These are phyloP conservation scores for Turnera subulata DNA, from an alignment of 345 rosid genomes.

Conservation along the genomic window DNA sequence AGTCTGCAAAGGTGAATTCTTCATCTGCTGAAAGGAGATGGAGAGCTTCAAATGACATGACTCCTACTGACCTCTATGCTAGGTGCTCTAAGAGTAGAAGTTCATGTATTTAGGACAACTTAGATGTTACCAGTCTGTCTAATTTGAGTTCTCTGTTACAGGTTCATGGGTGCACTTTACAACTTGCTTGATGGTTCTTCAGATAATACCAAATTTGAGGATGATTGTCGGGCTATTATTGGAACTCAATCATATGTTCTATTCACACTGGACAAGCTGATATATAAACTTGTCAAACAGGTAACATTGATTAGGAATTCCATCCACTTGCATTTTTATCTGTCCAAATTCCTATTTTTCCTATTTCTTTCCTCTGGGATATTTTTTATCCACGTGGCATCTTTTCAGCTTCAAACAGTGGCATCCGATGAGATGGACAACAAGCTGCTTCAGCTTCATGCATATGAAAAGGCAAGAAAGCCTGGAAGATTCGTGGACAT, in stretches of 20 bases:
- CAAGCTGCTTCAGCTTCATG: constrained; percentile 80
- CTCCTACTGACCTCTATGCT: constrained; percentile 69
- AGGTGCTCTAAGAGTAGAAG: constrained; percentile 43
- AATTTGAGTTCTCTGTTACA: constrained; percentile 20
- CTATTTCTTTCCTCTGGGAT: neutral
- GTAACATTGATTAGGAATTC: constrained; percentile 31
- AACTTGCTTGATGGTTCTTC: constrained; percentile 90
- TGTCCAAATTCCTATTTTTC: neutral
- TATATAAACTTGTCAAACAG: constrained; percentile 87
- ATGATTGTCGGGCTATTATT: constrained; percentile 91
- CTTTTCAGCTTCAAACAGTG: constrained; percentile 73
- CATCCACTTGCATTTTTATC: neutral
- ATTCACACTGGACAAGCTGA: constrained; percentile 91
- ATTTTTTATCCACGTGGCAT: constrained; percentile 6
- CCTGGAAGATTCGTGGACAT: constrained; percentile 60
- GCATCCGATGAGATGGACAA: constrained; percentile 85
- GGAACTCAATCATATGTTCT: constrained; percentile 95
- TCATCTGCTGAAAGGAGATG: constrained; percentile 86
- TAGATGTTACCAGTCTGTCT: constrained; percentile 5
- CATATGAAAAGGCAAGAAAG: constrained; percentile 76
- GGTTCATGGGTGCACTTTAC: constrained; percentile 91
- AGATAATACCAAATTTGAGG: constrained; percentile 91
- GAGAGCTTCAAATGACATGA: constrained; percentile 69
- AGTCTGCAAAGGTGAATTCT: constrained; percentile 87
- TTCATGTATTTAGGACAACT: neutral